A percentile compares a stretch with the other conserved stretches of the same genome.
Conservation (phyloP, 2,329 filamentous ascomycete species). For the Clonostachys sp. region DNA sequence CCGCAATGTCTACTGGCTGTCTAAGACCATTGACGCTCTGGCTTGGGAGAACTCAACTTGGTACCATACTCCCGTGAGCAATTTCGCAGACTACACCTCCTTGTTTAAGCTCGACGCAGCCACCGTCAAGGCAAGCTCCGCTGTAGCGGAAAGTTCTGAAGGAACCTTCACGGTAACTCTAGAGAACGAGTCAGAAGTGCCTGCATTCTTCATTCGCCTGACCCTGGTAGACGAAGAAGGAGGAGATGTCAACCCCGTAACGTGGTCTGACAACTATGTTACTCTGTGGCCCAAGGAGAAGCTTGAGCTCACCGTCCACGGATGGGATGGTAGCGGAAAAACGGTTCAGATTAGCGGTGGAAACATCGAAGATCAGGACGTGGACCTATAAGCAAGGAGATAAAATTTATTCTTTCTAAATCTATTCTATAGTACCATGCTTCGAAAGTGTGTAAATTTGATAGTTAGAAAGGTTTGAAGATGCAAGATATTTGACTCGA, state of each 20-base stretch:
- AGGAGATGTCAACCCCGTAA: conserved; percentile 42
- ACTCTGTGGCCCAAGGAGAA: conserved; percentile 55
- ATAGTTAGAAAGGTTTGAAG: no score
- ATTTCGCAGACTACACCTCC: conserved; percentile 41
- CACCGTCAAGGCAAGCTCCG: conserved; percentile 20
- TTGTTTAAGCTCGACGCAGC: conserved; percentile 33
- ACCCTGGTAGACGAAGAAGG: conserved; percentile 38
- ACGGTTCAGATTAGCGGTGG: conserved; percentile 7
- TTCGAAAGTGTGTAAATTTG: no score
- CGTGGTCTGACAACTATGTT: conserved; percentile 61
- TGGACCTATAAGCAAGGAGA: no score
- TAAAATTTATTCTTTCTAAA: no score
- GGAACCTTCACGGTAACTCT: conserved; percentile 28
- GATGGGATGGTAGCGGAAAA: conserved; percentile 4
- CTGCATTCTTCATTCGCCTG: conserved; percentile 54
- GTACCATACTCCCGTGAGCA: conserved; percentile 52
- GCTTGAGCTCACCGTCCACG: conserved; percentile 16
- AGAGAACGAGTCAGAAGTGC: conserved; percentile 44
- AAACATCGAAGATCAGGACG: conserved; percentile 2
- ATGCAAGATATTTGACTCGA: no score
- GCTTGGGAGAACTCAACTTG: conserved; percentile 54
- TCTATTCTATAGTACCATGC: no score
- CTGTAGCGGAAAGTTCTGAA: conserved; percentile 3
- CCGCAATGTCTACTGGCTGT: conserved; percentile 58
- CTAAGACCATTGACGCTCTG: conserved; percentile 37